Percentiles rank a stretch among this genome's conserved stretches.
phyloP scores from a whole-genome alignment of 2,329 filamentous ascomycete species.

The Pseudocercospora vitis region DNA sequence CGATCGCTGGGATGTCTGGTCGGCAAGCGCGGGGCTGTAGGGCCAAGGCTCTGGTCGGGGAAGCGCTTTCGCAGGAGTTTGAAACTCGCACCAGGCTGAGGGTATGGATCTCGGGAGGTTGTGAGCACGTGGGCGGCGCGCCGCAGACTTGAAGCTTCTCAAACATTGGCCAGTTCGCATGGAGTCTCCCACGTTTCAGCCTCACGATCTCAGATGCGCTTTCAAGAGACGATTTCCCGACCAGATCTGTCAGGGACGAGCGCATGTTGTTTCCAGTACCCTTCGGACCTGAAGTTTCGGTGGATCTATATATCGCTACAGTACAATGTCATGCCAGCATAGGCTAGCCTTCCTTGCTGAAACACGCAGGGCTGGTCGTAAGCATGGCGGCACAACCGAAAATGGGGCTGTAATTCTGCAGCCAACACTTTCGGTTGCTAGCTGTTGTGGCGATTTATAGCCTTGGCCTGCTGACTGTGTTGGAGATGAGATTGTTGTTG shows the following conservation, averaged over 20 bases:
- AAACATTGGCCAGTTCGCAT: slow-evolving; percentile 2
- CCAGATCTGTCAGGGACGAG: background rate
- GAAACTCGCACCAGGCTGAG: slow-evolving; percentile 2
- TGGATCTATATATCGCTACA: slow-evolving; percentile 1
- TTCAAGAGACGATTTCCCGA: background rate
- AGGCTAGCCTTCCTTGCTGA: slow-evolving; percentile 8
- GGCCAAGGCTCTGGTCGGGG: background rate
- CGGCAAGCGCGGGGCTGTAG: background rate
- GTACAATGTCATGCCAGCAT: background rate
- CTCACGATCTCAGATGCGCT: background rate
- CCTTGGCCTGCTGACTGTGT: background rate
- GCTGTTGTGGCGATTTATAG: background rate
- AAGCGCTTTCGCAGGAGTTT: background rate
- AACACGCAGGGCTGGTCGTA: too few relatives aligned
- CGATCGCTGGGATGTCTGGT: background rate
- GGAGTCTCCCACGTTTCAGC: background rate
- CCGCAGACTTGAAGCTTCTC: background rate
- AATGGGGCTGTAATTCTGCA: background rate
- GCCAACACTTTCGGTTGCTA: background rate
- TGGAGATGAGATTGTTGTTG: slow-evolving; percentile 2
- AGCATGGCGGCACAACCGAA: slow-evolving; percentile 3
- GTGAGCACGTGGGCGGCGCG: background rate
- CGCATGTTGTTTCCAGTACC: background rate
- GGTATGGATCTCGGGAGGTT: background rate
- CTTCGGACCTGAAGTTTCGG: slow-evolving; percentile 4